A percentile compares a stretch with the other conserved stretches of the same genome.
Evolutionary conservation across 352 stramenopile species (phyloP).

Genomic region (Pythium dissotocum): DNA sequence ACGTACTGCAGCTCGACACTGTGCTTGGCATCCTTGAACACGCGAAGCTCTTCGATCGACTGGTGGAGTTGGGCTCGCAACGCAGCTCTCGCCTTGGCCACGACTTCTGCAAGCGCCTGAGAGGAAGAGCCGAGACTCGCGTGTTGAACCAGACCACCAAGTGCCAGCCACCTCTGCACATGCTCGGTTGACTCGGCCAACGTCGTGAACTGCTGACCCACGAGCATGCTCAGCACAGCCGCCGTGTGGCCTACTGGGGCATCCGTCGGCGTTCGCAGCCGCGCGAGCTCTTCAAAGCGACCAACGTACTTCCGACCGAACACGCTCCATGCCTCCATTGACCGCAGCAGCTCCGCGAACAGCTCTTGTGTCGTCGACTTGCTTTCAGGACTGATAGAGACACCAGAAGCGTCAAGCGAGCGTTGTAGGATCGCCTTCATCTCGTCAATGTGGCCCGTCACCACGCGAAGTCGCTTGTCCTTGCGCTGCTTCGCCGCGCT

Average conservation of each 20-base stretch:
- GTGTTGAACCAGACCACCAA: slow-evolving; percentile 5
- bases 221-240: slow-evolving; percentile 11
- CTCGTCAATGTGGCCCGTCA: slow-evolving; percentile 24
- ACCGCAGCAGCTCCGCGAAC: slow-evolving; percentile 16
- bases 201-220: slow-evolving; percentile 7
- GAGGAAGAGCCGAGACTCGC: not conserved
- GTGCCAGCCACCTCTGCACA: slow-evolving; percentile 12
- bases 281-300: slow-evolving; percentile 17
- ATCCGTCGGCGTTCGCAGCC: slow-evolving; percentile 18
- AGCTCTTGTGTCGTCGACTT: not conserved
- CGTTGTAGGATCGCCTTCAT: slow-evolving; percentile 14
- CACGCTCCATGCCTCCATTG: slow-evolving; percentile 19
- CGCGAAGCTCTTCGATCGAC: slow-evolving; percentile 17
- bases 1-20: slow-evolving; percentile 5
- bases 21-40: slow-evolving; percentile 18
- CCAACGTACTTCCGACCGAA: slow-evolving; percentile 17
- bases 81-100: not conserved
- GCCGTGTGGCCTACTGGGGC: slow-evolving; percentile 10
- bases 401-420: not conserved
- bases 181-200: not conserved
- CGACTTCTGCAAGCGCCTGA: not conserved
- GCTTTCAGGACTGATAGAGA: not conserved
- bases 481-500: slow-evolving; percentile 25
- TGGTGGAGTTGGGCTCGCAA: slow-evolving; percentile 11
- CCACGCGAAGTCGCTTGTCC: slow-evolving; percentile 27